A percentile compares a stretch with the other conserved stretches of the same genome.
Evolutionary conservation across 2,329 filamentous ascomycete species (phyloP).

Genomic region (Penicillium sp.): DNA sequence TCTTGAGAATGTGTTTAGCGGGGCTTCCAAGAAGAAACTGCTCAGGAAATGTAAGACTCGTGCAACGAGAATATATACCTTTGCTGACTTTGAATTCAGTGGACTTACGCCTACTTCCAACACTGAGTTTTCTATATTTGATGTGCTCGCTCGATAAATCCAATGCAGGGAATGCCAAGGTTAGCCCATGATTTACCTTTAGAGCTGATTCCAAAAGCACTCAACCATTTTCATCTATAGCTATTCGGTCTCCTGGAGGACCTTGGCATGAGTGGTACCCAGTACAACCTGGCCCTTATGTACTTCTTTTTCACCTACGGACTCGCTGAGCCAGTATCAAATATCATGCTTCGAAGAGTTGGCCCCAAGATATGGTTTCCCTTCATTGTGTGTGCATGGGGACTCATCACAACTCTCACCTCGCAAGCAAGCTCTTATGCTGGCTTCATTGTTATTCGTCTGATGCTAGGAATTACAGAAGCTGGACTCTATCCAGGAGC

Average conservation of each 20-base stretch:
- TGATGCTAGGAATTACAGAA: constrained; percentile 5
- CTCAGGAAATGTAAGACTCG: not conserved
- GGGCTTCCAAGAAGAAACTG: not conserved
- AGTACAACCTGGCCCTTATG: constrained; percentile 33
- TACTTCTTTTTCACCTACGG: constrained; percentile 30
- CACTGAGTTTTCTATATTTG: not conserved
- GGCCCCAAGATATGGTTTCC: constrained; percentile 36
- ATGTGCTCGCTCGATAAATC: constrained; percentile 1
- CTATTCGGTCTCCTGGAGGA: not conserved
- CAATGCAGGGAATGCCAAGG: constrained; percentile 2
- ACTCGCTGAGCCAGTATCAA: constrained; percentile 19
- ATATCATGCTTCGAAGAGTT: constrained; percentile 39
- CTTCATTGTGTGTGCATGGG: constrained; percentile 16
- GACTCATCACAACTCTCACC: constrained; percentile 6
- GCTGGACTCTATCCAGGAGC: constrained; percentile 4
- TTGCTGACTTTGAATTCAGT: not conserved
- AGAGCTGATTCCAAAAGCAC: too few relatives aligned
- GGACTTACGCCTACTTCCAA: not conserved
- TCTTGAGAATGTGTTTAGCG: not conserved
- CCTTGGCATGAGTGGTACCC: not conserved
- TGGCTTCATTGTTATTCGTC: not conserved
- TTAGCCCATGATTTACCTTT: not conserved
- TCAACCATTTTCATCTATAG: not conserved
- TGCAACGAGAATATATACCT: not conserved
- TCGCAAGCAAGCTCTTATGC: not conserved